A percentile compares a stretch with the other conserved stretches of the same genome.
These are phyloP conservation scores for Tetrahymena borealis DNA, from an alignment of 73 alveolate species.

Conservation along the genomic window DNA sequence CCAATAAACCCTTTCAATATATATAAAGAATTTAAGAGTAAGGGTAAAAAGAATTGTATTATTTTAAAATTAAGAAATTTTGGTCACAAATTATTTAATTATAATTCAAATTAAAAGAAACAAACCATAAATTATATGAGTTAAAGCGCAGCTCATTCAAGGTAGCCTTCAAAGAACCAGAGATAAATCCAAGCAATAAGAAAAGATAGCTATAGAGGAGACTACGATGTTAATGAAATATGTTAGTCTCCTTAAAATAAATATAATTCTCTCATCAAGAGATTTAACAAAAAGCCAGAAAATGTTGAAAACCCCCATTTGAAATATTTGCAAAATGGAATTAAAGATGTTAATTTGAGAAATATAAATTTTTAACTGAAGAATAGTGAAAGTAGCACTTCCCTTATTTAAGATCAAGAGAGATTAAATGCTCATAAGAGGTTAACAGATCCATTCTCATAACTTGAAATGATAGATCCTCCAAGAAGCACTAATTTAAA, in stretches of 20 bases:
- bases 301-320: background rate
- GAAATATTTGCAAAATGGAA: background rate
- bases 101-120: background rate
- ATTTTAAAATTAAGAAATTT: background rate
- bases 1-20: too few relatives aligned
- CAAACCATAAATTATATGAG: background rate
- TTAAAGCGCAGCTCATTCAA: background rate
- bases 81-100: background rate
- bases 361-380: background rate
- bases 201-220: background rate
- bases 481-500: too few relatives aligned
- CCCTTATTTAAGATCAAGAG: background rate
- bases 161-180: background rate
- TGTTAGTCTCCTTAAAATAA: background rate
- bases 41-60: background rate
- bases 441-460: background rate
- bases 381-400: background rate
- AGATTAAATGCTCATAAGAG: background rate
- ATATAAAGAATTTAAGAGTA: background rate
- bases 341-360: background rate
- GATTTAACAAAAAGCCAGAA: background rate
- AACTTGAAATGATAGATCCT: background rate
- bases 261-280: background rate
- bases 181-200: background rate
- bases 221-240: background rate